Conservation (phyloP, 176 grass and related monocot genomes). For the Oryza brachyantha region DNA sequence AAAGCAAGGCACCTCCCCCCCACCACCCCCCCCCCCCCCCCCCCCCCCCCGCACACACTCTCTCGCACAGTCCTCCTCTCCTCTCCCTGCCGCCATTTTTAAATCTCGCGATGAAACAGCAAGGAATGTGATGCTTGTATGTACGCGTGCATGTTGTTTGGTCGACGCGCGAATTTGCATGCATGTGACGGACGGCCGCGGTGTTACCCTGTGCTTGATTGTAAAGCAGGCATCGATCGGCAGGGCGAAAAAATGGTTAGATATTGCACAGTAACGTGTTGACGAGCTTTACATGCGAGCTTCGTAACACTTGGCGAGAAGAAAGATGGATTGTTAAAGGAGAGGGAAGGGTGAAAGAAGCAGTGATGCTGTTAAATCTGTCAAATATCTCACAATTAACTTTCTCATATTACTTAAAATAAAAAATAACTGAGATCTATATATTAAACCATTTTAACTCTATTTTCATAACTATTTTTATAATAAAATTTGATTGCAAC, state of each 20-base stretch:
- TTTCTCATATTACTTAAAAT: too few species aligned
- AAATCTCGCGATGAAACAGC: background rate
- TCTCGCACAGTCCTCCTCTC: background rate
- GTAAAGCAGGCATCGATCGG: background rate
- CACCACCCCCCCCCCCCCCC: too few species aligned
- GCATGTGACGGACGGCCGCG: constrained; percentile 25
- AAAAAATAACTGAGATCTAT: too few species aligned
- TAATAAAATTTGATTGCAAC: too few species aligned
- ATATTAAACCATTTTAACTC: too few species aligned
- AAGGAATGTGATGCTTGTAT: constrained; percentile 37
- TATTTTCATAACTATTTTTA: too few species aligned
- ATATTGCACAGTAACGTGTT: background rate
- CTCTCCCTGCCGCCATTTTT: constrained; percentile 1
- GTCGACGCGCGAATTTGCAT: background rate
- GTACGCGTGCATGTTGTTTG: constrained; percentile 17
- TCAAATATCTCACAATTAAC: too few species aligned
- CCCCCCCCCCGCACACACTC: too few species aligned
- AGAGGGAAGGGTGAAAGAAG: background rate
- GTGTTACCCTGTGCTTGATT: background rate
- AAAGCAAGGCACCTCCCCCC: constrained; percentile 58
- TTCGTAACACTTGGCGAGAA: background rate
- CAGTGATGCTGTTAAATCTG: too few species aligned
- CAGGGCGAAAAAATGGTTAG: background rate
- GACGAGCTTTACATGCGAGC: background rate
- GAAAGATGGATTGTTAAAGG: background rate